A percentile compares a stretch with the other conserved stretches of the same genome.
These are phyloP conservation scores for Aleurites moluccanus DNA, from an alignment of 441 rosid genomes.

Conservation along the genomic window DNA sequence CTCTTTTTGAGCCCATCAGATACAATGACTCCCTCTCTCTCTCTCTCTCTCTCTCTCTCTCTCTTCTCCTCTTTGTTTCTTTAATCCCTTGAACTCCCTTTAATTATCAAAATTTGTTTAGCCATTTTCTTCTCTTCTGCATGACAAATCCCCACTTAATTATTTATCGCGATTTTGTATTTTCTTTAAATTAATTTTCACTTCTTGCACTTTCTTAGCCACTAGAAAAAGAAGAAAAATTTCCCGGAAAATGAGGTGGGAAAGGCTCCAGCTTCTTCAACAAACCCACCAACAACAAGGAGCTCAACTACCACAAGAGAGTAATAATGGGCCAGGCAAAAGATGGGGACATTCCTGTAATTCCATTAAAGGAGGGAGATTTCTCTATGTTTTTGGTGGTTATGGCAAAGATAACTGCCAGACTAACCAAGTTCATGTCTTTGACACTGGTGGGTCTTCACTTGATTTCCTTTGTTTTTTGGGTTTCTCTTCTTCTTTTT, in stretches of 20 bases:
- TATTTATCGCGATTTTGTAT: not conserved
- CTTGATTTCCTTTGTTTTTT: not conserved
- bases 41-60: not conserved
- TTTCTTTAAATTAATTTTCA: not conserved
- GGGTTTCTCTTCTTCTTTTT: not conserved
- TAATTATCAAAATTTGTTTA: conserved; percentile 1
- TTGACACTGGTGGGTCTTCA: conserved; percentile 73
- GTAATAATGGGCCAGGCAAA: conserved; percentile 73
- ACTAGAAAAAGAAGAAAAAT: conserved; percentile 11
- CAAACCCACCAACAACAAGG: conserved; percentile 21
- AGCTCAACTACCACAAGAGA: conserved; percentile 33
- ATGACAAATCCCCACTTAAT: conserved; percentile 12
- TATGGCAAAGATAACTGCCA: conserved; percentile 91
- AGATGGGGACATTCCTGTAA: conserved; percentile 99
- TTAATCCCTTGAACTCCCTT: not conserved
- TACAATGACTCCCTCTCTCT: not conserved
- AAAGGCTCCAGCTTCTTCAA: conserved; percentile 52
- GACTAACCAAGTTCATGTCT: conserved; percentile 95
- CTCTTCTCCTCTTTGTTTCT: not conserved
- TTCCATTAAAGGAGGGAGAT: conserved; percentile 75
- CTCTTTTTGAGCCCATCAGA: conserved; percentile 15
- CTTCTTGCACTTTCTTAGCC: conserved; percentile 29
- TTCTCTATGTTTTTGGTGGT: conserved; percentile 94
- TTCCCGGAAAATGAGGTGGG: conserved; percentile 82
- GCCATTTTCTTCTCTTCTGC: conserved; percentile 13